Evolutionary conservation across 2,329 filamentous ascomycete species (phyloP).

Genomic region (Fonsecaea nubica): DNA sequence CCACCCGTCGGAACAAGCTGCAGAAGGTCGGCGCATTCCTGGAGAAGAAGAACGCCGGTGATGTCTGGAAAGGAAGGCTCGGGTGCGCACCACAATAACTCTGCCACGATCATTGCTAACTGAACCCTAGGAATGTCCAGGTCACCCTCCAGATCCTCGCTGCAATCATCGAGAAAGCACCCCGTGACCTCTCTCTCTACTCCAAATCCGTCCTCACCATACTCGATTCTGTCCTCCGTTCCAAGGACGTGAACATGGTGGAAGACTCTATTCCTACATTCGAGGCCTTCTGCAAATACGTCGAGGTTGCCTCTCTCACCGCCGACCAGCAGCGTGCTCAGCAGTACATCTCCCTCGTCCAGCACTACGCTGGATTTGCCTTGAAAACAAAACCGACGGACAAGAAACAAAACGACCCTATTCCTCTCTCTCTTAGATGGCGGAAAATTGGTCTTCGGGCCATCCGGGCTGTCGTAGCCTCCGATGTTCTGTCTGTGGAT

Average conservation of each 20-base stretch:
- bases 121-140: slow-evolving; percentile 75
- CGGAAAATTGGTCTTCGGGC: slow-evolving; percentile 75
- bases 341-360: slow-evolving; percentile 82
- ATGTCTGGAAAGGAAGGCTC: slow-evolving; percentile 87
- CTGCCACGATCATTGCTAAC: slow-evolving; percentile 22
- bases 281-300: slow-evolving; percentile 84
- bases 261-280: slow-evolving; percentile 89
- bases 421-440: slow-evolving; percentile 79
- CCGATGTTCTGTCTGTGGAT: slow-evolving; percentile 77
- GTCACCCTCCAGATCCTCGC: slow-evolving; percentile 92
- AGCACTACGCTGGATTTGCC: slow-evolving; percentile 79
- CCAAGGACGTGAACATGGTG: slow-evolving; percentile 88
- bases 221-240: slow-evolving; percentile 79
- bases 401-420: slow-evolving; percentile 51
- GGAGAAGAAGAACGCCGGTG: slow-evolving; percentile 89
- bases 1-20: slow-evolving; percentile 90
- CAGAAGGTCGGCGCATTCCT: slow-evolving; percentile 95
- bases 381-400: slow-evolving; percentile 61
- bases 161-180: slow-evolving; percentile 89
- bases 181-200: slow-evolving; percentile 88
- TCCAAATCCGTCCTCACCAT: slow-evolving; percentile 84
- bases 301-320: slow-evolving; percentile 82
- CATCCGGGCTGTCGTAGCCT: slow-evolving; percentile 79
- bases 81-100: slow-evolving; percentile 65
- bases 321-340: slow-evolving; percentile 83